Percentiles rank a stretch among this genome's conserved stretches.
Evolutionary conservation across 148 eudicot genomes (phyloP).

Genomic region (Amaranthus cruentus): DNA sequence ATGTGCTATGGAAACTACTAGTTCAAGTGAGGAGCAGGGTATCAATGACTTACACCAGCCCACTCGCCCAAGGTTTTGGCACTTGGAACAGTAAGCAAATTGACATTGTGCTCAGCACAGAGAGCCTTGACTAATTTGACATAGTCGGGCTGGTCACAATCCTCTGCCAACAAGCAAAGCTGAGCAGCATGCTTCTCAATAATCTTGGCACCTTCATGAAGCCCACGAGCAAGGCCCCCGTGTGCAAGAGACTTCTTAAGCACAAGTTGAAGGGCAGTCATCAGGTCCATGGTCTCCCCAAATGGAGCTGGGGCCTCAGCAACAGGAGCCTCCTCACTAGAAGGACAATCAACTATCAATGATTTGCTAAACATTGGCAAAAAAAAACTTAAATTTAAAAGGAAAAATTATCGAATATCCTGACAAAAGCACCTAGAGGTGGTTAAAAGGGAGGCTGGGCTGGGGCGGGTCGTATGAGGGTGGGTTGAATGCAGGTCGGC

Average conservation of each 20-base stretch:
- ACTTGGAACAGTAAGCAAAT: slow-evolving; percentile 35
- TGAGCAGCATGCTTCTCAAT: slow-evolving; percentile 48
- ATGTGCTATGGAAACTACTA: no score
- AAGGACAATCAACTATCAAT: neutral
- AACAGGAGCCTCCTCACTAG: slow-evolving; percentile 34
- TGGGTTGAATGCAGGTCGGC: no score
- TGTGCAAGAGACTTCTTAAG: slow-evolving; percentile 36
- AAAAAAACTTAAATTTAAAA: no score
- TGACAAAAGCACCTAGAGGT: no score
- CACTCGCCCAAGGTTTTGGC: slow-evolving; percentile 46
- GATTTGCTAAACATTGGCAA: no score
- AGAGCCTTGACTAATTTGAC: slow-evolving; percentile 39
- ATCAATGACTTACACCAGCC: slow-evolving; percentile 35
- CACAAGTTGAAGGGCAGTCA: slow-evolving; percentile 40
- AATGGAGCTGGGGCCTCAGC: slow-evolving; percentile 26
- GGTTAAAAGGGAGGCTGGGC: no score
- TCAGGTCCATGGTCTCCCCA: slow-evolving; percentile 40
- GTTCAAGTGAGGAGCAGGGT: neutral
- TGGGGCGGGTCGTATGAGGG: no score
- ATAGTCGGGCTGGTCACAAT: slow-evolving; percentile 41
- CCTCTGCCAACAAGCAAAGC: slow-evolving; percentile 43
- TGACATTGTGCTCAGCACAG: slow-evolving; percentile 42
- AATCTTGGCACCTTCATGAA: slow-evolving; percentile 39
- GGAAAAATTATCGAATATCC: no score
- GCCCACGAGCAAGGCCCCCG: slow-evolving; percentile 43